Percentiles rank a stretch among this genome's conserved stretches.
Conservation (phyloP, 345 rosid species). For the Microcos paniculata region DNA sequence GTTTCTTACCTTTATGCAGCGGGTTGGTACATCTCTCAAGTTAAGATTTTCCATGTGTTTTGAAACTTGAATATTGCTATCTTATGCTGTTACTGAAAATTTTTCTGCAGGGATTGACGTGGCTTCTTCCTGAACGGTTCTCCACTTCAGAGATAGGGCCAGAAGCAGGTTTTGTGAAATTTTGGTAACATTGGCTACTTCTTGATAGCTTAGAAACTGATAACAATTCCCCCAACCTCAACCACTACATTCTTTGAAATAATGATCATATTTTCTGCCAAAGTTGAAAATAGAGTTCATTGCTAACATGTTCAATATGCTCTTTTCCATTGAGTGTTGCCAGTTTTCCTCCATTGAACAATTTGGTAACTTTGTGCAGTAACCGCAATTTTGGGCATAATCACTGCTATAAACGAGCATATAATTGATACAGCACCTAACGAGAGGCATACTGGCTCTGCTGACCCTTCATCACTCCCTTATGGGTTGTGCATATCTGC, state of each 20-base stretch:
- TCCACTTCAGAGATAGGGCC: conserved; percentile 92
- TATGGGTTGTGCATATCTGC: conserved; percentile 74
- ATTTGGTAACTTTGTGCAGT: conserved; percentile 54
- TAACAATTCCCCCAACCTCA: conserved; percentile 1
- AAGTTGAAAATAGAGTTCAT: neutral
- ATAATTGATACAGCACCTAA: conserved; percentile 67
- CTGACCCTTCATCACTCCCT: conserved; percentile 54
- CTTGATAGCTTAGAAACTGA: conserved; percentile 29
- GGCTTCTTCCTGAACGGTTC: conserved; percentile 93
- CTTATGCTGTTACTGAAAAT: conserved; percentile 18
- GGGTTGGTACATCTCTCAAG: neutral
- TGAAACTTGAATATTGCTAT: neutral
- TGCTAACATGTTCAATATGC: neutral
- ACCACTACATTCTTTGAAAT: neutral
- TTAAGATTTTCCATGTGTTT: neutral
- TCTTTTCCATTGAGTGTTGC: neutral
- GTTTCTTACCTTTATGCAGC: neutral
- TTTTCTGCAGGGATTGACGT: conserved; percentile 78
- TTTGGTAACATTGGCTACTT: conserved; percentile 82
- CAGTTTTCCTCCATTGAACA: neutral
- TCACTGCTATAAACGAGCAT: conserved; percentile 83
- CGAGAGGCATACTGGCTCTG: conserved; percentile 32
- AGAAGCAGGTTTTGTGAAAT: conserved; percentile 97
- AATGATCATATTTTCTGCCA: neutral
- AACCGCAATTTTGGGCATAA: conserved; percentile 75